A percentile compares a stretch with the other conserved stretches of the same genome.
Evolutionary conservation across 2,329 filamentous ascomycete species (phyloP).

Genomic region (Bisporella sp.): DNA sequence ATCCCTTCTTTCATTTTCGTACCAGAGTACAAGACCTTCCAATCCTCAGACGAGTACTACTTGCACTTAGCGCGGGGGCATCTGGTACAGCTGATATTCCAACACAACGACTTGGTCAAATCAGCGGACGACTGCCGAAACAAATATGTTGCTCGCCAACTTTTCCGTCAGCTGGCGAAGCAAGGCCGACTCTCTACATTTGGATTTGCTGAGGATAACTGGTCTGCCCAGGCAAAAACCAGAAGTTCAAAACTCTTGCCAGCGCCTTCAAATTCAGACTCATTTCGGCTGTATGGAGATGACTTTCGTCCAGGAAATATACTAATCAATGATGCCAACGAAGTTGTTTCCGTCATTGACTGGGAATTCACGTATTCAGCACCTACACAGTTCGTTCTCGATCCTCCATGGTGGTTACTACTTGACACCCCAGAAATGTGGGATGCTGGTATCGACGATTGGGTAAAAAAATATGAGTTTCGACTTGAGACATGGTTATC

Average conservation of each 20-base stretch:
- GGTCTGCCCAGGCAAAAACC: slow-evolving; percentile 2
- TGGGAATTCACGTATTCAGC: slow-evolving; percentile 34
- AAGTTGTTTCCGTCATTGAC: slow-evolving; percentile 31
- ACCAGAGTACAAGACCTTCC: slow-evolving; percentile 3
- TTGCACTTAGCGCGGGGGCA: slow-evolving; percentile 21
- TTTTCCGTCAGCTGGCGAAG: slow-evolving; percentile 27
- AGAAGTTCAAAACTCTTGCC: slow-evolving; percentile 6
- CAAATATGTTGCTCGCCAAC: slow-evolving; percentile 20
- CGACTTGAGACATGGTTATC: slow-evolving; percentile 28
- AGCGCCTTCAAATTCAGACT: slow-evolving; percentile 8
- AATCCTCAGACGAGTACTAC: slow-evolving; percentile 6
- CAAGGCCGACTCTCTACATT: slow-evolving; percentile 1
- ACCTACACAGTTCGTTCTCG: slow-evolving; percentile 27
- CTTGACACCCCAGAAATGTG: slow-evolving; percentile 28
- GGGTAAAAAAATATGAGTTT: slow-evolving; percentile 26
- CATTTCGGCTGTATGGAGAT: slow-evolving; percentile 26
- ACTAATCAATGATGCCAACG: slow-evolving; percentile 23
- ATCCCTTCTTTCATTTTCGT: slow-evolving; percentile 4
- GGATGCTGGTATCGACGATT: slow-evolving; percentile 24
- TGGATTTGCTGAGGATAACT: slow-evolving; percentile 1
- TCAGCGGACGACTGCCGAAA: slow-evolving; percentile 33
- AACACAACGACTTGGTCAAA: slow-evolving; percentile 32
- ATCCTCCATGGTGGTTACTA: slow-evolving; percentile 34
- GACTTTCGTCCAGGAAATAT: slow-evolving; percentile 29
- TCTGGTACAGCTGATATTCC: slow-evolving; percentile 32